These are phyloP conservation scores for Carex kokanica DNA, from an alignment of 176 grass and related monocot genomes.

Conservation along the genomic window DNA sequence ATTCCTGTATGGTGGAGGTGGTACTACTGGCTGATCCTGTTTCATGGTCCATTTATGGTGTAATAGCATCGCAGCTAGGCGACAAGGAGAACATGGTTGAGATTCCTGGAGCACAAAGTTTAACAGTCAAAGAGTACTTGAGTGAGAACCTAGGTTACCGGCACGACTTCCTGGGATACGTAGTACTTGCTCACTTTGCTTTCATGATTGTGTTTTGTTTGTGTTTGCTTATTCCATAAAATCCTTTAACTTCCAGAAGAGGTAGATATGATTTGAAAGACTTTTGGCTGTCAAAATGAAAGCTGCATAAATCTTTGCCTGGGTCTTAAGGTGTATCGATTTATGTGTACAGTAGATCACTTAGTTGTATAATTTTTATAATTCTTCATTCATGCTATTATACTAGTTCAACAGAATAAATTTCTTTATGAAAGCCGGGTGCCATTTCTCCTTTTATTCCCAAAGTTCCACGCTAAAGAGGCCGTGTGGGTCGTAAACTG, in stretches of 20 bases:
- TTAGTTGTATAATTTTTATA: background rate
- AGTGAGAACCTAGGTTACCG: conserved; percentile 38
- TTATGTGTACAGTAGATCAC: background rate
- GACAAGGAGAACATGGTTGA: background rate
- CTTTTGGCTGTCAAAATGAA: background rate
- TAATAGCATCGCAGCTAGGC: conserved; percentile 60
- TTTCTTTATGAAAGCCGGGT: background rate
- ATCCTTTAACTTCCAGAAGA: conserved; percentile 57
- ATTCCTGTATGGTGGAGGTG: conserved; percentile 96
- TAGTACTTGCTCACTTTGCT: conserved; percentile 49
- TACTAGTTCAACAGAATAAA: background rate
- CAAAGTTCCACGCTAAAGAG: background rate
- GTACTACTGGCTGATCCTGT: conserved; percentile 85
- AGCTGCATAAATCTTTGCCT: background rate
- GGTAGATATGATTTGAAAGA: conserved; percentile 31
- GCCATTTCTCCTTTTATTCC: background rate
- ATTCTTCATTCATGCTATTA: background rate
- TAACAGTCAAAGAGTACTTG: conserved; percentile 44
- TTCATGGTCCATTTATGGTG: conserved; percentile 73
- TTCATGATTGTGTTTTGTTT: conserved; percentile 57
- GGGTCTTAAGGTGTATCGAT: background rate
- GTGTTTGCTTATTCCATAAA: conserved; percentile 80
- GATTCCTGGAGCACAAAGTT: conserved; percentile 32
- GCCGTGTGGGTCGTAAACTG: too few relatives aligned
- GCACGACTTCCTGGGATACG: conserved; percentile 57